Conservation (phyloP, 768 basidiomycete genomes). For the Calocybe indica region DNA sequence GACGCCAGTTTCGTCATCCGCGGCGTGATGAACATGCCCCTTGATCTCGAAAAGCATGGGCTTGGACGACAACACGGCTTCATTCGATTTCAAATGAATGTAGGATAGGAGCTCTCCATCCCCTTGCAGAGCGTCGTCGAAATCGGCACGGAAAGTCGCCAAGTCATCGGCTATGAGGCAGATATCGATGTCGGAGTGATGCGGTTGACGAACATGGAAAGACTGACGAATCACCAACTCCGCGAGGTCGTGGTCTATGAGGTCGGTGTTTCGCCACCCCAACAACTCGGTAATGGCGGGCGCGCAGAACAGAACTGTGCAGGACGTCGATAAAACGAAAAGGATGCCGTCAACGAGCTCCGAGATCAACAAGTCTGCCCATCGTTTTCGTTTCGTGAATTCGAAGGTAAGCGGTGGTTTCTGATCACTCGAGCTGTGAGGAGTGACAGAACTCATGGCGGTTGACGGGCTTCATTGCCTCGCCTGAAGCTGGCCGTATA, state of each 20-base stretch:
- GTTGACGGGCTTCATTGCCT: background rate
- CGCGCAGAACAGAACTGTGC: slow-evolving; percentile 65
- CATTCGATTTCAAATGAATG: slow-evolving; percentile 52
- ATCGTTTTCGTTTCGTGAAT: slow-evolving; percentile 82
- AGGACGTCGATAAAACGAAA: slow-evolving; percentile 58
- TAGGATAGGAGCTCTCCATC: slow-evolving; percentile 50
- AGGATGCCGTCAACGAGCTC: slow-evolving; percentile 73
- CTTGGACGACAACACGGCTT: slow-evolving; percentile 16
- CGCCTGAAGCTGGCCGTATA: too few species aligned
- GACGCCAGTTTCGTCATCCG: slow-evolving; percentile 28
- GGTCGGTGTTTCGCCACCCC: slow-evolving; percentile 71
- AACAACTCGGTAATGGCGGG: slow-evolving; percentile 63
- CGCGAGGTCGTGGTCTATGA: slow-evolving; percentile 60
- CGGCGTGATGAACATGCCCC: slow-evolving; percentile 52
- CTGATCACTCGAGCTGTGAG: slow-evolving; percentile 13
- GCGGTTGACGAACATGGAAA: slow-evolving; percentile 31
- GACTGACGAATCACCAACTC: slow-evolving; percentile 47
- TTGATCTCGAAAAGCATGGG: slow-evolving; percentile 68
- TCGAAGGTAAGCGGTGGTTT: slow-evolving; percentile 43
- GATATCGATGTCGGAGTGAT: slow-evolving; percentile 1
- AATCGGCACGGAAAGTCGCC: slow-evolving; percentile 44
- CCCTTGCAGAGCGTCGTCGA: slow-evolving; percentile 48
- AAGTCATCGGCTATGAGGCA: slow-evolving; percentile 49
- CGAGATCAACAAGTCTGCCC: slow-evolving; percentile 74
- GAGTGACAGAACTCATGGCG: slow-evolving; percentile 5